Evolutionary conservation across 768 basidiomycete genomes (phyloP).

Genomic region (Suillus plorans): DNA sequence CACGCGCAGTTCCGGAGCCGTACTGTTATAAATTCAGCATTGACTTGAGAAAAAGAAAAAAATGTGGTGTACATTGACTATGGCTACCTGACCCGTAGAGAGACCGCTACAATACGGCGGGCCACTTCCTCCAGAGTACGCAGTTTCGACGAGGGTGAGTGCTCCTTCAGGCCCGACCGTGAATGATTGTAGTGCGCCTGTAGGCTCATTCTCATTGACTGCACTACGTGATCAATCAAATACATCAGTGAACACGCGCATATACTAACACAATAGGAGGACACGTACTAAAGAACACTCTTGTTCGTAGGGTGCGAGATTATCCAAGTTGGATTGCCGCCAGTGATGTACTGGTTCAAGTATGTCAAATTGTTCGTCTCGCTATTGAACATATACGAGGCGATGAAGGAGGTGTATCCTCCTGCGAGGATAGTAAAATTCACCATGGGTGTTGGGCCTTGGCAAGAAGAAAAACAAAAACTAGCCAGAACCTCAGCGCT

Average conservation of each 20-base stretch:
- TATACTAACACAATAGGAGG: background rate
- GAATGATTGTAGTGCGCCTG: constrained; percentile 57
- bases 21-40: constrained; percentile 37
- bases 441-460: constrained; percentile 56
- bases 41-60: too few species aligned
- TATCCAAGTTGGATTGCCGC: constrained; percentile 62
- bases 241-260: background rate
- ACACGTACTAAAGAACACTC: constrained; percentile 59
- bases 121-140: constrained; percentile 46
- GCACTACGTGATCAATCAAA: constrained; percentile 39
- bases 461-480: background rate
- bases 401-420: constrained; percentile 59
- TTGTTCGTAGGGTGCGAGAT: constrained; percentile 53
- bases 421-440: constrained; percentile 69
- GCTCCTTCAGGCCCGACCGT: constrained; percentile 42
- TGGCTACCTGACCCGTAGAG: constrained; percentile 56
- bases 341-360: constrained; percentile 40
- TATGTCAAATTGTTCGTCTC: constrained; percentile 47
- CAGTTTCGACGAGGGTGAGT: constrained; percentile 45
- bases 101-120: constrained; percentile 55
- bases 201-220: constrained; percentile 49
- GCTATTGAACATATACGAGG: constrained; percentile 61
- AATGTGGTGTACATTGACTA: constrained; percentile 47
- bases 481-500: background rate
- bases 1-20: constrained; percentile 49